Base-by-base conservation (phyloP, 306 rosid genomes). In the Vicia faba region DNA sequence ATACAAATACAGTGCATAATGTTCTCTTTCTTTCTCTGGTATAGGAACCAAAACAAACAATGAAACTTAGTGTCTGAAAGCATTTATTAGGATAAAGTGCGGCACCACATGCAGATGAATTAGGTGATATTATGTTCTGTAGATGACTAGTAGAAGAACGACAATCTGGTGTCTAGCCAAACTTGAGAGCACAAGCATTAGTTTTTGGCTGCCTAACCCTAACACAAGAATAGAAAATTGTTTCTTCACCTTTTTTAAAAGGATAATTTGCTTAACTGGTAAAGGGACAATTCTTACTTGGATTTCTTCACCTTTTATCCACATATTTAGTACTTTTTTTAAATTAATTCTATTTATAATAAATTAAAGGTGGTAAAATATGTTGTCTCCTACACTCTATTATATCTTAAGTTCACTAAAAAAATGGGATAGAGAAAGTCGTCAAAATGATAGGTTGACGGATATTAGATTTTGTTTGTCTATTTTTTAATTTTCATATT, bases 191-290 rank as follows among this genome's bases (percentile, higher is more conserved):
- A 49, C 18, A 46, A 54, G 40, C 66, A 44, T 18, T 4, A 12
- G 19, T 33, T 35, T 29, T 40, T 54, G 65, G 45, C 66, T 35
- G 38, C 72, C 28, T 64, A 73, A 73, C 56, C 72, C 28, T 64
- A 73, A 73, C 56, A 38, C 43, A 13, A 39, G 26, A 48, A 7
- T 49, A 49, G 55, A 49, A 18, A 16, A 49, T 49, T 49, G 5
- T 3, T 16, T 16, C 5, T 48, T 49, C 26, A 49, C 33, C 13
- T 11, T 14, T 46, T 15, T 18, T 20, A 5, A 11, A 0, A 11
- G 6, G 23, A 23, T 31, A 11, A 5, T 53, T 53, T 23, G 16
- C 35, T 23, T 53, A 23, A 53, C 26, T 11, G 5, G 18, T 20
- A 16, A 18, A 1, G 25, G 26, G 23, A 11, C 12, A 48, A 48